Conservation (phyloP, 345 rosid species). For the Lumnitzera littorea region DNA sequence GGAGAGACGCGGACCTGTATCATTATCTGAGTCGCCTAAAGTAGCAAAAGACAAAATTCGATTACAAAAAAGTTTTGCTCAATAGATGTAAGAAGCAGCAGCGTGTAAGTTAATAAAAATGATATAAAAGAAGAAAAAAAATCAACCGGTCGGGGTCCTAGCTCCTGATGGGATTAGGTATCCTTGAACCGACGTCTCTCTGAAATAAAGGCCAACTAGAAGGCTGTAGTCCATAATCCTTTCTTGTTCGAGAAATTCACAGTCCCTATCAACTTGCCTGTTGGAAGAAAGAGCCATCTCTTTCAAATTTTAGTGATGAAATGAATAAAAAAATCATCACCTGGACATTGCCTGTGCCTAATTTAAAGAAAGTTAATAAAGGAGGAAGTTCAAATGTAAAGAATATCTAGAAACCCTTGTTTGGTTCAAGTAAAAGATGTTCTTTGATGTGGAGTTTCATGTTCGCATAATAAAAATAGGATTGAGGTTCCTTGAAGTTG, state of each 20-base stretch:
- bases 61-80: neutral
- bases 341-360: no score
- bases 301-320: no score
- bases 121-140: conserved; percentile 14
- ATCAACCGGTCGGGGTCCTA: conserved; percentile 32
- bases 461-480: no score
- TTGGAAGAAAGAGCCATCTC: neutral
- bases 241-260: conserved; percentile 90
- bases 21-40: conserved; percentile 24
- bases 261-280: conserved; percentile 90
- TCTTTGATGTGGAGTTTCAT: no score
- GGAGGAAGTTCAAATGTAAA: neutral
- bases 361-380: neutral
- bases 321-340: neutral
- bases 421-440: no score
- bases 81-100: neutral
- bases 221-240: conserved; percentile 98
- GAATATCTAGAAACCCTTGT: no score
- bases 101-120: conserved; percentile 4
- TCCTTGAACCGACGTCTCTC: conserved; percentile 54
- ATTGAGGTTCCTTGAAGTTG: no score
- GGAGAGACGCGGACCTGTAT: conserved; percentile 30
- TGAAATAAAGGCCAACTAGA: conserved; percentile 84
- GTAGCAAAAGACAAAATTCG: neutral
- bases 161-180: conserved; percentile 66